Base-by-base conservation (phyloP, 2,329 filamentous ascomycete genomes). In the Chaetomium sp. region DNA sequence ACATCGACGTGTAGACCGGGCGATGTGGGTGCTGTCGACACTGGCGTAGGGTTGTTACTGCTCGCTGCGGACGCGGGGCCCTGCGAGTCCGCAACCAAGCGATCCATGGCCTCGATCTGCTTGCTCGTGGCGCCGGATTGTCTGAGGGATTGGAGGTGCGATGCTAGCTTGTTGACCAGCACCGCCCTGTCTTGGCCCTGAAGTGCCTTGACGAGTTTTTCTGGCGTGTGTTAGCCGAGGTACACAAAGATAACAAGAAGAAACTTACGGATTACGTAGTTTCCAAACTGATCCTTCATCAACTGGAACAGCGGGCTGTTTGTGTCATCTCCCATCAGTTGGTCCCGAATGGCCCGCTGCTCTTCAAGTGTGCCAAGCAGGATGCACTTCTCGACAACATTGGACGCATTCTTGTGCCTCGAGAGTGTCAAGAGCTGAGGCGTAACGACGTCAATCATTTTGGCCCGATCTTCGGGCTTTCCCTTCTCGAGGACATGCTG, bases 391-490 rank as follows among this genome's bases (percentile, higher is more conserved):
- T 99, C 95, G 0, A 99, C 94, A 2, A 99, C 94, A 72, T 99
- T 98, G 73, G 93, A 97, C 0, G 95, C 94, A 73, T 92, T 96
- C 75, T 99, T 99, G 80, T 98, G 92, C 80, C 93, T 97, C 29
- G 93, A 97, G 71, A 92, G 88, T 1, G 80, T 79, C 47, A 97
- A 78, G 2, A 97, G 80, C 64, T 92, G 86, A 13, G 82, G 81
- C 69, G 89, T 88, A 68, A 98, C 89, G 55, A 92, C 81, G 29
- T 83, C 78, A 63, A 97, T 90, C 72, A 97, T 89, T 71, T 83
- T 86, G 16, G 83, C 82, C 23, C 88, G 86, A 72, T 97, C 92
- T 63, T 89, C 86, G 4, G 85, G 82, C 59, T 88, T 84, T 27
- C 93, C 93, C 68, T 92, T 87, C 66, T 89, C 82, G 67, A 99